Evolutionary conservation across 2,329 filamentous ascomycete species (phyloP), one percentile per base, ranked within the genome.

Genomic region (Verticillium tricorpus): DNA sequence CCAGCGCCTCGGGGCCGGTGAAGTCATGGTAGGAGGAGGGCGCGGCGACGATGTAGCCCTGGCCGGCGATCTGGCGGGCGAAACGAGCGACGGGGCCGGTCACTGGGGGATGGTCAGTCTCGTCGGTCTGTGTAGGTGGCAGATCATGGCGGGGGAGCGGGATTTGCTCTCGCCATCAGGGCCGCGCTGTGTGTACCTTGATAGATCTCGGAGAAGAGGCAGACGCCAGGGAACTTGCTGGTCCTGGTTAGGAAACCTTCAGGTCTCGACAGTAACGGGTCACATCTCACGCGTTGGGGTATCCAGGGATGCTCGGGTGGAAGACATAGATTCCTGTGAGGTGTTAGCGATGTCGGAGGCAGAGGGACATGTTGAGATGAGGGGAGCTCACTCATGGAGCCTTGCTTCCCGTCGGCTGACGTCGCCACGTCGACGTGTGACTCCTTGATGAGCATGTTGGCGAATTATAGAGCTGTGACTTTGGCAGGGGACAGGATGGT

Each of bases 21-120:
- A 97, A 97, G 76, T 97, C 93, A 73, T 97, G 93, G 77, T 97
- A 97, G 35, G 89, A 93, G 39, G 91, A 95, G 0, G 93, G 92
- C 0, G 93, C 93, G 11, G 91, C 93, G 67, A 94, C 93, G 68
- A 97, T 96, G 80, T 96, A 97, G 70, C 93, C 94, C 67, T 96
- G 91, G 2, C 92, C 90, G 45, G 92, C 91, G 69, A 97, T 97
- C 74, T 97, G 93, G 63, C 93, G 88, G 59, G 92, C 92, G 71
- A 97, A 97, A 60, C 94, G 88, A 63, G 89, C 85, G 31, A 97
- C 93, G 1, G 93, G 93, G 1, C 93, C 93, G 62, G 93, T 96
- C 19, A 97, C 93, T 93, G 65, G 61, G 67, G 65, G 61, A 67
- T 40, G 54, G 25, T 56, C 25, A 66, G 59, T 63, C 14, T 58